phyloP scores from a whole-genome alignment of 345 rosid species.

The Euphorbia tirucalli region DNA sequence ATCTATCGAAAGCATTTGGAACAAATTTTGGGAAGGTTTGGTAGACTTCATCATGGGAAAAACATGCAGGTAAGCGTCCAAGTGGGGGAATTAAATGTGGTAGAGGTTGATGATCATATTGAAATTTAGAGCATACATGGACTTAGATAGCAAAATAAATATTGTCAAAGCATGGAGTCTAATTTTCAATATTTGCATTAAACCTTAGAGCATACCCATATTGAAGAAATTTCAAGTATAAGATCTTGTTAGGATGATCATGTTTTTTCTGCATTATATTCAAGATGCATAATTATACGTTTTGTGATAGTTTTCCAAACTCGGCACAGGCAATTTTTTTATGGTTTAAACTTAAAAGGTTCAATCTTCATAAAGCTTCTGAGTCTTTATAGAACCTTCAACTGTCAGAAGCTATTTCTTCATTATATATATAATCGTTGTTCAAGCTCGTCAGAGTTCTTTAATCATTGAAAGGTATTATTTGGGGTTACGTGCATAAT shows the following conservation, averaged over 20 bases:
- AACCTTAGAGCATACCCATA: background rate
- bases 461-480: background rate
- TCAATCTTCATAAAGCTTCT: background rate
- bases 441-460: background rate
- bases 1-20: constrained; percentile 52
- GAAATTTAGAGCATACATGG: background rate
- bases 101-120: background rate
- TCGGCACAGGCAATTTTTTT: background rate
- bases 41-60: constrained; percentile 73
- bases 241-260: background rate
- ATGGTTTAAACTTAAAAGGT: background rate
- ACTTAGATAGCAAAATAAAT: background rate
- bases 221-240: background rate
- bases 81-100: background rate
- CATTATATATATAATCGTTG: background rate
- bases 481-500: background rate
- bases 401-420: background rate
- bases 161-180: too few species aligned
- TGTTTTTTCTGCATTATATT: background rate
- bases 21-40: constrained; percentile 58
- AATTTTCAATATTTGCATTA: too few species aligned
- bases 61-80: constrained; percentile 64
- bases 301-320: background rate
- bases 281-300: background rate
- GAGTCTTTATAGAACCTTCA: too few species aligned